These are phyloP conservation scores for Coemansia sp. DNA, from an alignment of 192 early-diverging fungal genomes.

Conservation along the genomic window DNA sequence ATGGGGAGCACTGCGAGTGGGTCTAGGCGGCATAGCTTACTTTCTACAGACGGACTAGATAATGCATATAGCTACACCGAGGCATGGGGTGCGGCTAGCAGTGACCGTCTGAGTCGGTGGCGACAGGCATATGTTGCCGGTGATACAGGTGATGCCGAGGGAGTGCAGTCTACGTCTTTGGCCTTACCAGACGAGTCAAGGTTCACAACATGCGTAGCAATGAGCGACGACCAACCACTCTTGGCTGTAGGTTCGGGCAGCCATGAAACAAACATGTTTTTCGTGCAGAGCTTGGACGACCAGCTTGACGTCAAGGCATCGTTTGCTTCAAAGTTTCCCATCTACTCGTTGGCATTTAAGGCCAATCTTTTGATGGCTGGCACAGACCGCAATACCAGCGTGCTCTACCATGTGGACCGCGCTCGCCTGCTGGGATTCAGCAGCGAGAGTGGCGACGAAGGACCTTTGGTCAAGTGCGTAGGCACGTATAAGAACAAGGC, in stretches of 20 bases:
- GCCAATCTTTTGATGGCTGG: conserved; percentile 43
- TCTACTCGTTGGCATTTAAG: conserved; percentile 46
- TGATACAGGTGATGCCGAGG: conserved; percentile 32
- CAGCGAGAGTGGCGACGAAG: conserved; percentile 7
- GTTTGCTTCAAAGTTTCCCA: conserved; percentile 53
- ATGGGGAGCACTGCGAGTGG: conserved; percentile 23
- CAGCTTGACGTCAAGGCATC: conserved; percentile 49
- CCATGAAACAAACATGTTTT: conserved; percentile 51
- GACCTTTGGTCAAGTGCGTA: conserved; percentile 36
- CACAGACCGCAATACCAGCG: conserved; percentile 46
- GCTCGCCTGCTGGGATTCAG: conserved; percentile 35
- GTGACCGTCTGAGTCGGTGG: conserved; percentile 23
- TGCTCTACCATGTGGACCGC: conserved; percentile 51
- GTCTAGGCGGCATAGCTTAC: conserved; percentile 45
- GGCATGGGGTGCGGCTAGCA: conserved; percentile 10
- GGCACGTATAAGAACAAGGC: conserved; percentile 53
- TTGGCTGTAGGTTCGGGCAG: conserved; percentile 49
- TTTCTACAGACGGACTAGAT: conserved; percentile 16
- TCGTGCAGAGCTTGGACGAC: conserved; percentile 49
- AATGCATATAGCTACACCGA: conserved; percentile 10
- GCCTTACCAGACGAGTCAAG: conserved; percentile 40
- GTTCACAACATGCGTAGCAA: conserved; percentile 51
- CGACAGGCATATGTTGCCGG: conserved; percentile 39
- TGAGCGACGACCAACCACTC: conserved; percentile 46
- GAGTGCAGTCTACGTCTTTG: conserved; percentile 47